These are phyloP conservation scores for Phytophthora pistaciae DNA, from an alignment of 352 stramenopile genomes.

Conservation along the genomic window DNA sequence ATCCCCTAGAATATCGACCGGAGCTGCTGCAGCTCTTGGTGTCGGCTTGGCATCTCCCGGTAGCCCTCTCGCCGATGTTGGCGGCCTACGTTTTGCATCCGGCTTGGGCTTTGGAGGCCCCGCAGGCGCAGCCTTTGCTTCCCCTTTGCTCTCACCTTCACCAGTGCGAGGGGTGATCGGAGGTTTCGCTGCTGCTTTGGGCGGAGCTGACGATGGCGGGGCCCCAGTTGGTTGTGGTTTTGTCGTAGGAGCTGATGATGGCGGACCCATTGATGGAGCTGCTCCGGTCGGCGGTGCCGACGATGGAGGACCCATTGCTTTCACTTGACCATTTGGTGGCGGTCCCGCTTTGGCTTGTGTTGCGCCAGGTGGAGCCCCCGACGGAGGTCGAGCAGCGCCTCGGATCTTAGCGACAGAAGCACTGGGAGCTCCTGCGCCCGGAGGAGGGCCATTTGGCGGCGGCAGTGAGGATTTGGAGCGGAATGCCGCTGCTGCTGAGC, in stretches of 20 bases:
- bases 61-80: conserved; percentile 20
- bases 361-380: conserved; percentile 45
- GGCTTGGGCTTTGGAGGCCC: conserved; percentile 27
- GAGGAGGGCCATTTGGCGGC: conserved; percentile 69
- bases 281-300: neutral
- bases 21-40: conserved; percentile 25
- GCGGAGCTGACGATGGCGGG: conserved; percentile 15
- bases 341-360: conserved; percentile 31
- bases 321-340: neutral
- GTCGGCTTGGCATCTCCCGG: conserved; percentile 38
- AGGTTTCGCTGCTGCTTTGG: conserved; percentile 34
- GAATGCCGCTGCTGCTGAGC: conserved; percentile 69
- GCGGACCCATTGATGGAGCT: conserved; percentile 18
- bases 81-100: conserved; percentile 41
- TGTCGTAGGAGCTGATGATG: conserved; percentile 9
- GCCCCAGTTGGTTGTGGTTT: conserved; percentile 4
- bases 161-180: conserved; percentile 12
- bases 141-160: conserved; percentile 29
- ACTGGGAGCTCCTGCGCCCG: conserved; percentile 56
- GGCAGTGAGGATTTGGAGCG: conserved; percentile 71
- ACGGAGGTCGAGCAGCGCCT: conserved; percentile 55
- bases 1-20: conserved; percentile 59
- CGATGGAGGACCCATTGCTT: conserved; percentile 16
- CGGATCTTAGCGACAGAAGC: conserved; percentile 82
- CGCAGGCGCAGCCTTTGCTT: conserved; percentile 12